These are phyloP conservation scores for Chenopodium quinoa DNA, from an alignment of 148 eudicot species.

Conservation along the genomic window DNA sequence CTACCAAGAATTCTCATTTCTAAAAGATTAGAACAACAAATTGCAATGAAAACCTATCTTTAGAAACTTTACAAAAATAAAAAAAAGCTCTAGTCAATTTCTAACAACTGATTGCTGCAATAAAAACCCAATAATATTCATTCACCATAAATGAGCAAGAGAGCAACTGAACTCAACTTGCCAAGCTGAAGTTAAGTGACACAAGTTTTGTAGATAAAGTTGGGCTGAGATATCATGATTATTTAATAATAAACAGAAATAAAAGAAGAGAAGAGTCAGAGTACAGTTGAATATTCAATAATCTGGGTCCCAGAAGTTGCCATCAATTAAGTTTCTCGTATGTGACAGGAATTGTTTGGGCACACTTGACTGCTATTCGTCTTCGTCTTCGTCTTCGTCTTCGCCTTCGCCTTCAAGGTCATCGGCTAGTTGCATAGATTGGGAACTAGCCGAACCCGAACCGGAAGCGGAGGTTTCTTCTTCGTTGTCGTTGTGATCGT, in stretches of 20 bases:
- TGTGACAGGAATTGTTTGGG: neutral
- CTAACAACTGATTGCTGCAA: neutral
- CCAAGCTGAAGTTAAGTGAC: neutral
- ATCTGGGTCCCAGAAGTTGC: conserved; percentile 9
- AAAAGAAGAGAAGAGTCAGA: neutral
- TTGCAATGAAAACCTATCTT: neutral
- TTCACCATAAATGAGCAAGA: too few species aligned
- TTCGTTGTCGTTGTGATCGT: too few species aligned
- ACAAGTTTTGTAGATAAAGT: neutral
- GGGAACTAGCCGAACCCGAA: too few species aligned
- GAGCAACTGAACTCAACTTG: conserved; percentile 5
- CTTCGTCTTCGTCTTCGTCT: too few species aligned
- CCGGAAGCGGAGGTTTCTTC: too few species aligned
- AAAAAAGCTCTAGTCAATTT: neutral
- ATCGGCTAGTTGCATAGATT: too few species aligned
- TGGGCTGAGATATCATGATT: neutral
- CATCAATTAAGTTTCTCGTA: neutral
- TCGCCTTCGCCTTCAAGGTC: too few species aligned
- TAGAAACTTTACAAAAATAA: neutral
- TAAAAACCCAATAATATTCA: neutral
- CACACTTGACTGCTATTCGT: neutral
- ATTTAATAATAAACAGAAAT: neutral
- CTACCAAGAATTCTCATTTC: conserved; percentile 14
- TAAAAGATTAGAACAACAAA: neutral
- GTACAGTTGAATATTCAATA: conserved; percentile 7